Evolutionary conservation across 345 rosid species (phyloP), one percentile per base, ranked within the genome.

Genomic region (Angophora floribunda): DNA sequence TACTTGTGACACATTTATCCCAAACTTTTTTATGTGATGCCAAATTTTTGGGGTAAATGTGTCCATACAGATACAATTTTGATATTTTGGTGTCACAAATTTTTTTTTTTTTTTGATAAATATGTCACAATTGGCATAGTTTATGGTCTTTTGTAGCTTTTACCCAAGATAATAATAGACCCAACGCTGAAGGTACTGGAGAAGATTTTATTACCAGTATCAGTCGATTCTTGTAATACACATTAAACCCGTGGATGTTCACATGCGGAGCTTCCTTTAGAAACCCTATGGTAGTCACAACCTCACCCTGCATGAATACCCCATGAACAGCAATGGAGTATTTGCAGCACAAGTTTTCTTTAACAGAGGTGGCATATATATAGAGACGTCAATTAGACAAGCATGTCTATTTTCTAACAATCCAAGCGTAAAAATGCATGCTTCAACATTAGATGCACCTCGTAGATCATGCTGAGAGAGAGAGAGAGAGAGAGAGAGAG

Each of bases 141-240:
- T 36, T 36, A 36, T 36, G 41, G 41, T 36, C 41, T 4, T 36
- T 36, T 36, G 41, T 36, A 36, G 4, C 41, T 36, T 36, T 36
- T 36, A 36, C 41, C 41, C 41, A 75, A 75, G 82, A 75, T 19
- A 32, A 55, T 30, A 67, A 75, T 75, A 19, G 26, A 75, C 49
- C 82, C 14, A 75, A 75, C 9, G 4, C 49, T 75, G 49, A 41
- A 75, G 44, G 82, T 44, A 75, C 7, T 3, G 24, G 28, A 75
- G 49, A 75, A 88, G 88, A 53, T 85, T 88, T 13, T 89, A 88
- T 88, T 89, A 96, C 99, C 96, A 94, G 91, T 87, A 97, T 95
- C 53, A 97, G 92, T 80, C 99, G 99, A 92, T 97, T 96, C 92
- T 94, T 97, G 92, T 97, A 97, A 90, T 97, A 97, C 88, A 97